Base-by-base conservation (phyloP, 306 rosid genomes). In the Senna tora region DNA sequence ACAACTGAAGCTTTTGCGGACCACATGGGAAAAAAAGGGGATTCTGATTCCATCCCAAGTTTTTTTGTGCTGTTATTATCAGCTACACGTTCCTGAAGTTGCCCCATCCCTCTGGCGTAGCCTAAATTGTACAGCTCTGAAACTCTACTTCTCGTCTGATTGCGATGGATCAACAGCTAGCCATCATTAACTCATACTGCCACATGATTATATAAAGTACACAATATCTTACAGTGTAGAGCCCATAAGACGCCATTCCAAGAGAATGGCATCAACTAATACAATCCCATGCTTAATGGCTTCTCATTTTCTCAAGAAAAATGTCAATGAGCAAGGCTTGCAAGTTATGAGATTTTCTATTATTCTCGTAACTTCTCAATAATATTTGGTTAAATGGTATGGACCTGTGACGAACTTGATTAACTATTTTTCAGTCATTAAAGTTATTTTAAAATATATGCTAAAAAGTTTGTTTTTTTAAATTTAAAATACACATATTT, bases 11-110 rank as follows among this genome's bases (percentile, higher is more conserved):
- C 46, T 73, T 72, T 76, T 53, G 13, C 38, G 78, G 75, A 61
- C 72, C 80, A 81, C 80, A 49, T 45, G 32, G 72, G n/a, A 33
- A 66, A 28, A 10, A 28, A 10, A 60, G 58, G 55, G 67, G 80
- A 84, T 82, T 85, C 93, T 63, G 90, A 84, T 84, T 86, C 87
- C 52, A 39, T 79, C 64, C 55, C 67, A 50, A 71, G 67, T 51
- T 66, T 67, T 59, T 72, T 25, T 65, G 84, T 72, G 80, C 65
- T 68, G 77, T 77, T 59, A 49, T 42, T 55, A 69, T 51, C 59
- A 41, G 21, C 30, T 45, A 57, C 70, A 55, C 28, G 5, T 43
- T 47, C 52, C 60, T 65, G 79, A 65, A 55, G 65, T 73, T 77
- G 78, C 66, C 73, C 77, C 79, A 76, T 80, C 80, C 76, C 61